Conservation (phyloP, 1,284 basidiomycete species). For the Testicularia cyperi region DNA sequence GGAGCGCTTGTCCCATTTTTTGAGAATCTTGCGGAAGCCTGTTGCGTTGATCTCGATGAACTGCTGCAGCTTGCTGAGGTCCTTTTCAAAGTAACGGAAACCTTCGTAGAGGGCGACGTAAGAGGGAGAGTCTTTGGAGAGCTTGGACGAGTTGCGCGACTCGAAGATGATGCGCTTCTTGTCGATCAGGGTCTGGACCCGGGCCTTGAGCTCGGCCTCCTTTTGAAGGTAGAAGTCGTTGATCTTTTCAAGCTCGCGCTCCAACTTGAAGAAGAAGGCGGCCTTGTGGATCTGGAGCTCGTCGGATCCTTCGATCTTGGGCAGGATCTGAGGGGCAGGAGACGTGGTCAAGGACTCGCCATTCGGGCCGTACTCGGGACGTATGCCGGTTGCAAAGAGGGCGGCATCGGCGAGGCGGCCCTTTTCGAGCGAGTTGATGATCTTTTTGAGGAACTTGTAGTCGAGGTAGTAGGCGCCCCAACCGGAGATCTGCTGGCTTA, state of each 20-base stretch:
- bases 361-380: conserved; percentile 63
- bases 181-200: conserved; percentile 85
- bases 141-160: conserved; percentile 37
- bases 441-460: conserved; percentile 98
- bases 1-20: conserved; percentile 98
- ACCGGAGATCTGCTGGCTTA: conserved; percentile 92
- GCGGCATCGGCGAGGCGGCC: conserved; percentile 87
- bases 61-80: conserved; percentile 92
- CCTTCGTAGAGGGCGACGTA: conserved; percentile 80
- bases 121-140: conserved; percentile 54
- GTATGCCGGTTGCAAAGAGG: conserved; percentile 77
- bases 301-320: conserved; percentile 42
- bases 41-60: conserved; percentile 98
- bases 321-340: conserved; percentile 42
- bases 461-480: conserved; percentile 96
- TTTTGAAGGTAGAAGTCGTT: conserved; percentile 99
- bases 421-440: conserved; percentile 94
- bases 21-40: conserved; percentile 95
- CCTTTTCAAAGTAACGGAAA: conserved; percentile 89
- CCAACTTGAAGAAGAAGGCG: conserved; percentile 98
- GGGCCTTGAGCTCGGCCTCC: conserved; percentile 87
- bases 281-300: conserved; percentile 76
- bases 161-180: conserved; percentile 72
- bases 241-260: conserved; percentile 98
- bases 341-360: conserved; percentile 15